Evolutionary conservation across 2,329 filamentous ascomycete species (phyloP), one percentile per base, ranked within the genome.

Genomic region (Talaromyces amestolkiae): DNA sequence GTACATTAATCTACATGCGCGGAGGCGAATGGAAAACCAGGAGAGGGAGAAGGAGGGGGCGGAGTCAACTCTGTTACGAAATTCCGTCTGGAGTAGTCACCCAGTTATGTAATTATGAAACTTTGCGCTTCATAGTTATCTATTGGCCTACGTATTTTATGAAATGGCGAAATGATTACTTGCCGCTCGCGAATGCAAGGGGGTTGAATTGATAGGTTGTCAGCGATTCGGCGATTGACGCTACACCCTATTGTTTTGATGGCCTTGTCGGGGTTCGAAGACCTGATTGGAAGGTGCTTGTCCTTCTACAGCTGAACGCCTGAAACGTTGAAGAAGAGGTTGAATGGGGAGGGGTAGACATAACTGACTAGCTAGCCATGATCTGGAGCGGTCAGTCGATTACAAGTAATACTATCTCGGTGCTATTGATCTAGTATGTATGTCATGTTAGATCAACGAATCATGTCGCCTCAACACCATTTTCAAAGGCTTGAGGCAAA

Each of bases 1-100:
- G 56, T 58, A 58, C 51, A 58, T 58, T 51, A 53, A 61, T 35
- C 58, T 61, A 61, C 13, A 33, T 60, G 45, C 53, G 53, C 53
- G n/a, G 53, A 56, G 53, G 31, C 53, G n/a, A 56, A 56, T 56
- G 53, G 53, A 37, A 56, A 37, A 56, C 53, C n/a, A 39, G 53
- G 51, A 17, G 51, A 10, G 3, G 9, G 35, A 37, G 27, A 31
- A 31, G 27, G 27, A 31, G 27, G 27, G 27, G 27, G 27, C 27
- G 27, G 49, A 53, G 49, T 11, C 9, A 53, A n/a, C 27, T 19
- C 27, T 33, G 49, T 53, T 54, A 54, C 51, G 31, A 35, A 37
- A 13, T 54, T 33, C 27, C 45, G n/a, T 39, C 37, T 22, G 53
- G 10, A 56, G 53, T 24, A 37, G 33, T 15, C n/a, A 31, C 7